A percentile compares a stretch with the other conserved stretches of the same genome.
These are phyloP conservation scores for Kandelia obovata DNA, from an alignment of 345 rosid species.

Conservation along the genomic window DNA sequence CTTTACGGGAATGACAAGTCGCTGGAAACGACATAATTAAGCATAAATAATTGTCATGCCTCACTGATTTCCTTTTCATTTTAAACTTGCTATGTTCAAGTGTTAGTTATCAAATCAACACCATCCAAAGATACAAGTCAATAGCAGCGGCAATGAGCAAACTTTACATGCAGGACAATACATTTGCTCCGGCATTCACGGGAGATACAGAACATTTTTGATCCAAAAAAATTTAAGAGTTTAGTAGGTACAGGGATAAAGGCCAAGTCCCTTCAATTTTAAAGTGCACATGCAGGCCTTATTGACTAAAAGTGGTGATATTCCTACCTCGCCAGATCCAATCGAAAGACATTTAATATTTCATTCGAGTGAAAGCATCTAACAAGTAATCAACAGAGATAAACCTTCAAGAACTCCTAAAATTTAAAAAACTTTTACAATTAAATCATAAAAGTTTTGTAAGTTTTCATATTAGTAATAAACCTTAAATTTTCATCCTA, in stretches of 20 bases:
- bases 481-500: too few relatives aligned
- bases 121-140: conserved; percentile 19
- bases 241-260: conserved; percentile 24
- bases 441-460: too few relatives aligned
- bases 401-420: too few relatives aligned
- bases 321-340: background rate
- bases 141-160: conserved; percentile 15
- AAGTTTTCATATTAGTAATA: too few relatives aligned
- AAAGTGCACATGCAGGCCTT: conserved; percentile 43
- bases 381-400: too few relatives aligned
- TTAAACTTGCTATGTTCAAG: background rate
- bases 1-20: background rate
- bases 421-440: too few relatives aligned
- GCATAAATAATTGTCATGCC: background rate
- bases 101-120: background rate
- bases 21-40: background rate
- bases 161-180: conserved; percentile 1
- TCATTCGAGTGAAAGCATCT: too few relatives aligned
- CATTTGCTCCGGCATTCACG: conserved; percentile 25
- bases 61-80: background rate
- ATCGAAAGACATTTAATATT: background rate
- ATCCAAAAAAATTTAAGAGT: background rate
- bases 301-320: conserved; percentile 11
- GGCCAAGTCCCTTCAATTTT: conserved; percentile 35
- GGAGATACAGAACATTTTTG: background rate